These are phyloP conservation scores for Climacium dendroides DNA, from an alignment of 225 moss, liverwort and hornwort species.

Conservation along the genomic window DNA sequence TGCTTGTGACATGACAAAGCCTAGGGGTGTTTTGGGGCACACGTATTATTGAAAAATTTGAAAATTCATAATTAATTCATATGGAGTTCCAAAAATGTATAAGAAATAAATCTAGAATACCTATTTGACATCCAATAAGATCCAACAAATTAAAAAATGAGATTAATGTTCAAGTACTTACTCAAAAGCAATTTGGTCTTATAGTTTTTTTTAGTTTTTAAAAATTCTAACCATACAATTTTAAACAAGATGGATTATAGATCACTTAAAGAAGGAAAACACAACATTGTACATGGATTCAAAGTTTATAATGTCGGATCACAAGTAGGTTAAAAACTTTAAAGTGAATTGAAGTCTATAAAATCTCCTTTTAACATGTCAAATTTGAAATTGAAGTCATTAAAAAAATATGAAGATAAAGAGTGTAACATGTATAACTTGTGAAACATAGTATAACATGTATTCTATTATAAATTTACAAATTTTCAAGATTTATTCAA, in stretches of 20 bases:
- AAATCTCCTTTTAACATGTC: not conserved
- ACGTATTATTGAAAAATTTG: not conserved
- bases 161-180: not conserved
- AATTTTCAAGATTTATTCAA: not conserved
- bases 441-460: not conserved
- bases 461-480: not conserved
- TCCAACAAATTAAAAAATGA: not conserved
- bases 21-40: rapidly evolving
- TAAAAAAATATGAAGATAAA: not conserved
- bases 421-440: not conserved
- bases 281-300: not conserved
- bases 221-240: not conserved
- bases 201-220: not conserved
- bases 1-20: too few species aligned
- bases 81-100: not conserved
- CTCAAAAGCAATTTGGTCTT: rapidly evolving
- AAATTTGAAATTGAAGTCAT: not conserved
- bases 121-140: not conserved
- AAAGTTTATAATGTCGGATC: not conserved
- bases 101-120: not conserved
- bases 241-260: not conserved
- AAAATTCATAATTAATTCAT: not conserved
- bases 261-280: not conserved
- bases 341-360: not conserved
- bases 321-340: too few species aligned